Percentiles rank a stretch among this genome's conserved stretches.
These are phyloP conservation scores for Yarrowia sp. DNA, from an alignment of 805 yeast genomes.

Conservation along the genomic window DNA sequence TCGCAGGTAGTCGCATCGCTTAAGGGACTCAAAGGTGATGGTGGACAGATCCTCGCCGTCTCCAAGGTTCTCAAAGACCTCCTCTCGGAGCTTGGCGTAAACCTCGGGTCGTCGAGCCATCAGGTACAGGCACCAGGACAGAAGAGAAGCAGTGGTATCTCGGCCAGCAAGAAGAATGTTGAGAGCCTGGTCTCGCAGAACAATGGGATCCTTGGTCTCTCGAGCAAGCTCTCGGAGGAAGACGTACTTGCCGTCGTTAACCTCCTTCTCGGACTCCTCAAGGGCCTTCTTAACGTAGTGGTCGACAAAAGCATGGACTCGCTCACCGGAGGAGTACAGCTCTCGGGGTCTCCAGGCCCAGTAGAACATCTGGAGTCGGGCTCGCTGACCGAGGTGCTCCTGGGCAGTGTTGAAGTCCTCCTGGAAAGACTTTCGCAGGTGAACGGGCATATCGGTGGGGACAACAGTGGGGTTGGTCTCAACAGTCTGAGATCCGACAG, in stretches of 20 bases:
- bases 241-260: conserved; percentile 43
- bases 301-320: conserved; percentile 42
- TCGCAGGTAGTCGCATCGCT: conserved; percentile 49
- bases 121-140: conserved; percentile 48
- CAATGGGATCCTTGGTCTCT: conserved; percentile 48
- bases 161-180: conserved; percentile 55
- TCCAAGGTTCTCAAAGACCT: conserved; percentile 42
- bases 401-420: conserved; percentile 34
- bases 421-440: conserved; percentile 31
- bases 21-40: conserved; percentile 49
- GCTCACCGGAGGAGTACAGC: conserved; percentile 39
- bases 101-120: conserved; percentile 44
- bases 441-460: conserved; percentile 27
- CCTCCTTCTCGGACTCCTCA: conserved; percentile 28
- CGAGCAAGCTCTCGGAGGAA: conserved; percentile 50
- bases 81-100: conserved; percentile 41
- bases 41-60: conserved; percentile 34
- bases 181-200: conserved; percentile 51
- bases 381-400: conserved; percentile 29
- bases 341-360: conserved; percentile 31
- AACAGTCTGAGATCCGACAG: conserved; percentile 33
- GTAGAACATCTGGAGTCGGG: conserved; percentile 32
- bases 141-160: conserved; percentile 54
- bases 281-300: conserved; percentile 45
- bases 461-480: conserved; percentile 29